A percentile compares a stretch with the other conserved stretches of the same genome.
Conservation (phyloP, 2,329 filamentous ascomycete genomes). For the Colletotrichum sp. region DNA sequence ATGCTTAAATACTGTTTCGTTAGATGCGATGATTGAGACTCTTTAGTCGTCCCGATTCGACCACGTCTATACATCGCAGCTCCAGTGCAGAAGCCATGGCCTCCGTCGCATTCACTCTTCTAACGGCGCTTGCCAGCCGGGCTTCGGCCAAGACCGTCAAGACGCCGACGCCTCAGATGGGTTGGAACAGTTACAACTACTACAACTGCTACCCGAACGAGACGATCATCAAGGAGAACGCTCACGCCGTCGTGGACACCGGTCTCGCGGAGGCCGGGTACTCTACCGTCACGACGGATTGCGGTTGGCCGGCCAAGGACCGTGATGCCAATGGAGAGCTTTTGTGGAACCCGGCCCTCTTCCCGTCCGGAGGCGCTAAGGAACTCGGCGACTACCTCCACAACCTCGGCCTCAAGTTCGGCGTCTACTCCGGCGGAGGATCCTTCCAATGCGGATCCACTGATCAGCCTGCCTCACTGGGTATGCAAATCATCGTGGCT, state of each 20-base stretch:
- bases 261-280: slow-evolving; percentile 60
- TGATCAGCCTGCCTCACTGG: slow-evolving; percentile 47
- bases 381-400: slow-evolving; percentile 54
- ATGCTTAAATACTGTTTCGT: neutral
- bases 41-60: neutral
- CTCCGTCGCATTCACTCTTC: neutral
- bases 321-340: slow-evolving; percentile 48
- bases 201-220: slow-evolving; percentile 56
- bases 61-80: neutral
- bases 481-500: slow-evolving; percentile 26
- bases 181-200: slow-evolving; percentile 66
- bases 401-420: slow-evolving; percentile 52
- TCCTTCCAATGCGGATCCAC: slow-evolving; percentile 48
- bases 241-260: slow-evolving; percentile 56
- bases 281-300: slow-evolving; percentile 60
- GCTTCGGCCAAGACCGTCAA: slow-evolving; percentile 20
- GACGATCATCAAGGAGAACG: slow-evolving; percentile 53
- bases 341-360: slow-evolving; percentile 53
- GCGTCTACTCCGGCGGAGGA: slow-evolving; percentile 57
- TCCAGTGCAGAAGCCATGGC: neutral
- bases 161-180: slow-evolving; percentile 46
- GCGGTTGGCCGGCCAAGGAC: slow-evolving; percentile 55
- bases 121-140: neutral
- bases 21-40: neutral
- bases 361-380: slow-evolving; percentile 54